Base-by-base conservation (phyloP, 2,329 filamentous ascomycete species). In the Chrysoporthe puriensis region DNA sequence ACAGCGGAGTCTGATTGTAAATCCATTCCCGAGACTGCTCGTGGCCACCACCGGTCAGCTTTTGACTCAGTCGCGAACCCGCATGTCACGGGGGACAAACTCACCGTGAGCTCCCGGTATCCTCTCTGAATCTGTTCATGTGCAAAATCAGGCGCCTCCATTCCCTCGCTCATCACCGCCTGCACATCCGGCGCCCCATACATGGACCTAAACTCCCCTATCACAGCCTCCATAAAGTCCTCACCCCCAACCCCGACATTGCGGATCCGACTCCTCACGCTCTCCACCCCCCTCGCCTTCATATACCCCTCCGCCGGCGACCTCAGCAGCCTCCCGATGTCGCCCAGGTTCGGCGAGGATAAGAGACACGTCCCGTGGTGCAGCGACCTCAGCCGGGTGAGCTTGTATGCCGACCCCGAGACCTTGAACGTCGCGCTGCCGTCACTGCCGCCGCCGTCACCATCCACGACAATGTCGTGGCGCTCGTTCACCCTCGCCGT, bases 311-410 rank as follows among this genome's bases (percentile, higher is more conserved):
- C 90, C 0, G 91, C 92, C 0, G 94, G 93, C n/a, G 93, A 94
- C 32, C 87, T 85, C 71, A 99, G 79, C 74, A 95, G 88, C 2
- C 84, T 79, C 1, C 89, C 88, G 40, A 98, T 91, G 52, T 83
- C 79, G 42, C 81, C 77, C 54, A 98, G 81, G 75, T 97, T 92
- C 1, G 91, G 90, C 64, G 92, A 94, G 44, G 85, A 83, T 2
- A 98, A 83, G 56, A 99, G 83, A 74, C 94, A 96, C 0, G 96
- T 99, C 8, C 94, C 96, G 78, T 99, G 96, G 78, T 99, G 96
- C 67, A 99, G 83, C 8, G 94, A 91, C 57, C 95, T 86, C 61
- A 88, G 82, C 34, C 92, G 85, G 0, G 92, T 97, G 64, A 99
- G 84, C 79, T 98, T 98, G 81, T 97, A 99, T 13, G 96, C 96